Base-by-base conservation (phyloP, 176 grass and related monocot species). In the Themeda triandra region DNA sequence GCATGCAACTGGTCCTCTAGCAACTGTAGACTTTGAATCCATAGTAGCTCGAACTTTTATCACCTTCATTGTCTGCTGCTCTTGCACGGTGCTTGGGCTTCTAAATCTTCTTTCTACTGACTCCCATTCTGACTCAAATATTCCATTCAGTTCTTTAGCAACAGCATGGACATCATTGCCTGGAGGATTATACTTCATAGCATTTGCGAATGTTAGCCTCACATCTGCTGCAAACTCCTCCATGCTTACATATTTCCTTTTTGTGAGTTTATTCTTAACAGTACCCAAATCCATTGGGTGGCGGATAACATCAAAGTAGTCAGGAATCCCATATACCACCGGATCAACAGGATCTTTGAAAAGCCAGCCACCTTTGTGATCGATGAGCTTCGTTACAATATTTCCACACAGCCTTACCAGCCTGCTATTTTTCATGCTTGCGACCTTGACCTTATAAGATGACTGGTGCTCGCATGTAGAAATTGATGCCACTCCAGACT, bases 231-330 rank as follows among this genome's bases (percentile, higher is more conserved):
- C 84, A 72, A 95, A 98, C 53, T 98, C 85, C 77, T 74, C 14
- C 14, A 87, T 82, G 74, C 63, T 77, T 24, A 6, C 31, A 39
- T 98, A 98, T 48, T 84, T 58, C 35, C 85, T 91, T 24, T 73
- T 88, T 76, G 77, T 33, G 63, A 98, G 90, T 69, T 94, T 98
- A 17, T 90, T 71, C 56, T 89, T 94, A 24, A 98, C 30, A 60
- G 92, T 98, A 48, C 95, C 88, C 73, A 95, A 78, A 86, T 95
- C 95, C 95, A 98, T 98, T 0, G 95, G 95, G 66, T 91, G 84
- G 24, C 24, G 59, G 48, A 95, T 98, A 77, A 98, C 90, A 75
- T 84, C 86, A 81, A 94, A 95, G 74, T 98, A 98, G 76, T 98
- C 95, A 19, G 92, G 88, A 76, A 94, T 94, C 9, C 78, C 35